A percentile compares a stretch with the other conserved stretches of the same genome.
These are phyloP conservation scores for Penicillium capsulatum DNA, from an alignment of 2,329 filamentous ascomycete genomes.

Conservation along the genomic window DNA sequence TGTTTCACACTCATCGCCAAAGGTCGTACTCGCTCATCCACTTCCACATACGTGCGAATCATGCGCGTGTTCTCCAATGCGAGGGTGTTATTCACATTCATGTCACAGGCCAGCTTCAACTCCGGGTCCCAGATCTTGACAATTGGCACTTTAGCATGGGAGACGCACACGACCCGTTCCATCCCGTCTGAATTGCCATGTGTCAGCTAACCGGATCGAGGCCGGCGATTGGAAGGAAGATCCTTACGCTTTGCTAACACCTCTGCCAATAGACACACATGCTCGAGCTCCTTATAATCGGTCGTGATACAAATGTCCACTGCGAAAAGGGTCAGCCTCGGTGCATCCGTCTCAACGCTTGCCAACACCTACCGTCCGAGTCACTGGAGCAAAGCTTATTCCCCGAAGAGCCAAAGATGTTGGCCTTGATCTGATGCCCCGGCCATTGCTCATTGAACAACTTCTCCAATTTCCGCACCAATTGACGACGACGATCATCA, in stretches of 20 bases:
- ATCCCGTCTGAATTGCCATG: constrained; percentile 65
- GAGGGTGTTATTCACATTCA: constrained; percentile 97
- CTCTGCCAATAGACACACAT: constrained; percentile 84
- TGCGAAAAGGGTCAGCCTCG: constrained; percentile 39
- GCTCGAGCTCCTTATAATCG: constrained; percentile 78
- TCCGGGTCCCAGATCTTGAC: constrained; percentile 99
- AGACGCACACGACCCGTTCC: constrained; percentile 93
- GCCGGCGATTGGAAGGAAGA: background rate
- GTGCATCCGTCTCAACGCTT: background rate
- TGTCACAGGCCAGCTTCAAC: constrained; percentile 81
- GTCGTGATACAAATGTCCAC: constrained; percentile 98
- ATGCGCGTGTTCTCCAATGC: constrained; percentile 95
- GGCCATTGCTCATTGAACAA: constrained; percentile 91
- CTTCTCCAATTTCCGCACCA: constrained; percentile 82
- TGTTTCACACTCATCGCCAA: constrained; percentile 96
- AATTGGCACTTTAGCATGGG: constrained; percentile 92
- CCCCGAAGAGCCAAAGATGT: constrained; percentile 96
- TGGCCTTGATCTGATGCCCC: constrained; percentile 79
- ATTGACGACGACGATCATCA: constrained; percentile 66
- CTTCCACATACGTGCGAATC: constrained; percentile 94
- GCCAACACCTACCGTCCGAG: constrained; percentile 70
- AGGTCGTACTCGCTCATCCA: constrained; percentile 83
- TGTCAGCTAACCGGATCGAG: background rate
- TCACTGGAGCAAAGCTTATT: constrained; percentile 92
- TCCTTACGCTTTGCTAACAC: constrained; percentile 76